Conservation (phyloP, 345 rosid species). For the Eucalyptus brandiana region DNA sequence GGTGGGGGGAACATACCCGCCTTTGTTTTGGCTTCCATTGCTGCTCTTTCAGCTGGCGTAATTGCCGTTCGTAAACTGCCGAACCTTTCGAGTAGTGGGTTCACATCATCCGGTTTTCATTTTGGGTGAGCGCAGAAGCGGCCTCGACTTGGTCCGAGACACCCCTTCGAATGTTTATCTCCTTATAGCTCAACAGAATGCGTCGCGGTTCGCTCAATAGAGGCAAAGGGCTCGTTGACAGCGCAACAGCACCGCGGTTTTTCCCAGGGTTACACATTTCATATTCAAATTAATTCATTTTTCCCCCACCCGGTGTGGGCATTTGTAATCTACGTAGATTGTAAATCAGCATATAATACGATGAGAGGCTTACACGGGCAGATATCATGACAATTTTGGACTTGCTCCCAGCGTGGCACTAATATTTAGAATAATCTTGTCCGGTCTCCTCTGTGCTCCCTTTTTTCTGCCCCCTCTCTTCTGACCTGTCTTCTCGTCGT, state of each 20-base stretch:
- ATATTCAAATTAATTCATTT: constrained; percentile 27
- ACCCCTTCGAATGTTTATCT: background rate
- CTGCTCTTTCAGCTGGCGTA: constrained; percentile 69
- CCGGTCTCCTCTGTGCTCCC: background rate
- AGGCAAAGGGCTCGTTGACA: background rate
- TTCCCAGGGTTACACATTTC: background rate
- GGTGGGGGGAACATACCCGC: constrained; percentile 99
- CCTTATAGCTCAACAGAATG: background rate
- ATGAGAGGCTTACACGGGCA: background rate
- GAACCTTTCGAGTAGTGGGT: constrained; percentile 46
- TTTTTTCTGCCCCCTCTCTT: background rate
- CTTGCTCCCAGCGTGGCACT: background rate
- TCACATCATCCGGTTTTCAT: constrained; percentile 70
- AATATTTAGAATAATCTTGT: background rate
- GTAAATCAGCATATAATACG: constrained; percentile 5
- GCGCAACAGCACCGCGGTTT: background rate
- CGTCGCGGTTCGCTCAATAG: background rate
- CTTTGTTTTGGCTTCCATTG: constrained; percentile 58
- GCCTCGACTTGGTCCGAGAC: background rate
- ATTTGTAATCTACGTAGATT: background rate
- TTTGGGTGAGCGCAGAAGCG: constrained; percentile 26
- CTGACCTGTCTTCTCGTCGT: background rate
- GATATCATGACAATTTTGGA: background rate
- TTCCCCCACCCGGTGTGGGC: constrained; percentile 7
- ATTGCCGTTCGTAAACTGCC: constrained; percentile 61